Evolutionary conservation across 2,329 filamentous ascomycete species (phyloP).

Genomic region (Periconia digitata): DNA sequence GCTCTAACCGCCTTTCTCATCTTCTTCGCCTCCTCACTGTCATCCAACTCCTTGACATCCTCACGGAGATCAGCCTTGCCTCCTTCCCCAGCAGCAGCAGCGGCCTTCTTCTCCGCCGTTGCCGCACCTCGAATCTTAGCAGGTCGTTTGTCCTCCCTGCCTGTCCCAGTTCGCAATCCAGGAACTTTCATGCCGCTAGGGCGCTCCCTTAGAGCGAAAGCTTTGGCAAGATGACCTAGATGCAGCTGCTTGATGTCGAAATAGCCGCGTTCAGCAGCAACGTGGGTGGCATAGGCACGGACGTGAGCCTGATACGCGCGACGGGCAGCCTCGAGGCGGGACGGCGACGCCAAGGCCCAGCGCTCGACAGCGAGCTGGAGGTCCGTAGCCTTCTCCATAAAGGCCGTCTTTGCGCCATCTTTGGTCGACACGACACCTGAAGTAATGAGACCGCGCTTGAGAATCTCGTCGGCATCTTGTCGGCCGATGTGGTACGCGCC

Average conservation of each 20-base stretch:
- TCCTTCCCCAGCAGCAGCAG: conserved; percentile 22
- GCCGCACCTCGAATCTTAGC: conserved; percentile 46
- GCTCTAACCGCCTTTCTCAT: conserved; percentile 60
- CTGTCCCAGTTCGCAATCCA: conserved; percentile 51
- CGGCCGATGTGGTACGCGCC: conserved; percentile 56
- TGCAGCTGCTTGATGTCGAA: conserved; percentile 94
- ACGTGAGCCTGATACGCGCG: conserved; percentile 91
- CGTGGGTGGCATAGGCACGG: conserved; percentile 91
- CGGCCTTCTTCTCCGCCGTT: conserved; percentile 33
- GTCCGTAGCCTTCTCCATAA: conserved; percentile 68
- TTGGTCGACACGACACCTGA: conserved; percentile 33
- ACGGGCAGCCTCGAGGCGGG: conserved; percentile 76
- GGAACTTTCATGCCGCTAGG: conserved; percentile 73
- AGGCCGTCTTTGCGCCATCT: conserved; percentile 46
- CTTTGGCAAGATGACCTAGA: conserved; percentile 90
- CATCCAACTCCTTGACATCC: conserved; percentile 44
- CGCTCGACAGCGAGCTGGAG: conserved; percentile 68
- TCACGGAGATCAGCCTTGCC: conserved; percentile 31
- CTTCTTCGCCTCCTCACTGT: conserved; percentile 61
- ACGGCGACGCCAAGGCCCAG: conserved; percentile 64
- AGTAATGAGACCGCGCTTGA: conserved; percentile 63
- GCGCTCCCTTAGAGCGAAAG: conserved; percentile 84
- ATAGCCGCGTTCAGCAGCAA: conserved; percentile 77
- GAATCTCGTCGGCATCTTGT: conserved; percentile 65
- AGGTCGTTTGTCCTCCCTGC: conserved; percentile 28